Evolutionary conservation across 345 rosid species (phyloP), one percentile per base, ranked within the genome.

Genomic region (Eutrema heterophyllum): DNA sequence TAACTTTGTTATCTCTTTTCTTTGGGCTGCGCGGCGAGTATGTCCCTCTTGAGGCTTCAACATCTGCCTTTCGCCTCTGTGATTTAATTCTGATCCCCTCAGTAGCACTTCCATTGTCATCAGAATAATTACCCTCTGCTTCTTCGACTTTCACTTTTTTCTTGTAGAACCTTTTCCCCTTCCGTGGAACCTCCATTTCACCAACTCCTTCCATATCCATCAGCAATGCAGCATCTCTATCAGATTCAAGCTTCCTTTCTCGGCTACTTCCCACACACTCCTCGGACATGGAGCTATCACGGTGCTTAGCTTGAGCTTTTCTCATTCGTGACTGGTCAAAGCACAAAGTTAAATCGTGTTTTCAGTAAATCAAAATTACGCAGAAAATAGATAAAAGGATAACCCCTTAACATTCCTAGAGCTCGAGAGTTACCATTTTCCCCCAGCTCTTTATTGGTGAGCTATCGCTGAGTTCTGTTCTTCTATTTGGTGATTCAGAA

Each of bases 31-130:
- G 72, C 39, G 57, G 81, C 72, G 79, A 74, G 64, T 39, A 54
- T 73, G 85, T 87, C 56, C 63, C 82, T 80, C 78, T 82, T 41
- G 86, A 78, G 74, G 79, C 63, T 70, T 80, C 90, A 66, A 18
- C 63, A 45, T 71, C 81, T 58, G 54, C 78, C 53, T 89, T 86
- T 57, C 83, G 81, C 76, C 78, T 83, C 10, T 48, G 69, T 63
- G 78, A 71, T 74, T 69, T 73, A 35, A 52, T 78, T 73, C 72
- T 81, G 59, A 82, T 70, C 72, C 91, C 96, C 88, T 87, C 88
- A 59, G 95, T 89, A 64, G 92, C 96, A 48, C 97, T 96, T 54
- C 84, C 88, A 50, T 83, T 83, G 64, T 86, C 95, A 81, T 89
- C 97, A 60, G 86, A 88, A 67, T 72, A 68, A 76, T 79, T 77